Percentiles rank a stretch among this genome's conserved stretches.
phyloP scores from a whole-genome alignment of 2,329 filamentous ascomycete genomes.

The Fusarium coffeatum region DNA sequence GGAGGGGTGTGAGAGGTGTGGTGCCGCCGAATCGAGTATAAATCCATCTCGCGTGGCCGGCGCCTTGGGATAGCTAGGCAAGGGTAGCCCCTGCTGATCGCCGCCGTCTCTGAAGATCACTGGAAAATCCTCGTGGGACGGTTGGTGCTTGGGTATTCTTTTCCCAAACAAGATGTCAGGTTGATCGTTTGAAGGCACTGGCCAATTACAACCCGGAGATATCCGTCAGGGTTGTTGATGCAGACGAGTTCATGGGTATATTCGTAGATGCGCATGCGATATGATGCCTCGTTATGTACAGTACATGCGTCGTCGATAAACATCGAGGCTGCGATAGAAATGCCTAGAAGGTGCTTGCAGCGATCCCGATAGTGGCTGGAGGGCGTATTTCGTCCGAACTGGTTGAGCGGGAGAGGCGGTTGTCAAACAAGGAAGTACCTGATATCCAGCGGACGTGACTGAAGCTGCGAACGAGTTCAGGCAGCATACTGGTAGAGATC shows the following conservation, averaged over 20 bases:
- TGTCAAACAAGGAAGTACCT: conserved; percentile 14
- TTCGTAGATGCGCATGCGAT: conserved; percentile 9
- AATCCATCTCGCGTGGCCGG: conserved; percentile 49
- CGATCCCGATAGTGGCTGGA: conserved; percentile 24
- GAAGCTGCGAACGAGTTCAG: conserved; percentile 4
- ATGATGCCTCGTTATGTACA: not conserved
- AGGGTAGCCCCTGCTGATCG: conserved; percentile 47
- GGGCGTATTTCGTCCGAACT: conserved; percentile 1
- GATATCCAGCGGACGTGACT: not conserved
- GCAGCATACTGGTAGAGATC: conserved; percentile 1
- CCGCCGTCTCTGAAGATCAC: conserved; percentile 47
- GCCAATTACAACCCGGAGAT: conserved; percentile 34
- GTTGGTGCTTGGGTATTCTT: conserved; percentile 17
- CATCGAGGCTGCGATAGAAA: not conserved
- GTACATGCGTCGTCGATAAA: not conserved
- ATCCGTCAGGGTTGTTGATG: conserved; percentile 41
- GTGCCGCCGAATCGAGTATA: conserved; percentile 42
- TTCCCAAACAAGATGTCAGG: conserved; percentile 35
- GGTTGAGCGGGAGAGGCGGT: conserved; percentile 13
- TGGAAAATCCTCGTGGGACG: conserved; percentile 45
- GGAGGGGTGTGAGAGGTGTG: conserved; percentile 15
- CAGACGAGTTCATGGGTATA: conserved; percentile 19
- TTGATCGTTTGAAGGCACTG: conserved; percentile 31
- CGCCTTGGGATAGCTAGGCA: conserved; percentile 38
- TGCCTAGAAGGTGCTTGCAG: not conserved